Evolutionary conservation across 176 grass and related monocot species (phyloP), one percentile per base, ranked within the genome.

Genomic region (Oryza glumipatula): DNA sequence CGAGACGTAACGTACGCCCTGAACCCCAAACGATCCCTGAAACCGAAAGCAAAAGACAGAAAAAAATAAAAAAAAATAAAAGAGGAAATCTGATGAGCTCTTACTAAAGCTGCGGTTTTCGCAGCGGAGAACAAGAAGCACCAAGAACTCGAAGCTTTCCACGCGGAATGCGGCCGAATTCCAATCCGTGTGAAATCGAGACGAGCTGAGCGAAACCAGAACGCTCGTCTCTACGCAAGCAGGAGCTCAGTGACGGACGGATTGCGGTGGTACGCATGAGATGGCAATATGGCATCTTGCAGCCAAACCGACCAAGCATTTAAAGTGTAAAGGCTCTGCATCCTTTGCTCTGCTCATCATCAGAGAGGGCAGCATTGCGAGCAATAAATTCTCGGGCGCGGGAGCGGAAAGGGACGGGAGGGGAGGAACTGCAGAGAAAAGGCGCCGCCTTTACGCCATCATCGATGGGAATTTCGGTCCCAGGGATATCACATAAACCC

Each of bases 311-410:
- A 36, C 51, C 17, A 65, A 82, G 78, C 72, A 76, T 87, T 87
- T 82, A 76, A 87, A 82, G 14, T 82, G 78, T n/a, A 76, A 81
- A 87, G 78, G 48, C 78, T 82, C 78, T 82, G 78, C 72, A 26
- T 56, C 44, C 70, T 11, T 56, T 69, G 21, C 82, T 58, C 52
- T 56, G 52, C 54, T 60, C 21, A 65, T 58, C 73, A 43, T 46
- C 68, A 79, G 81, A 26, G 75, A 26, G 45, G 24, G 7, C 67
- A 47, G 7, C 74, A n/a, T 67, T 4, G 80, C 5, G 84, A 73
- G 84, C 84, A 90, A 90, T 90, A 90, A 90, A 83, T 90, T 86
- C 79, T 87, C 68, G 84, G 84, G 74, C 38, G 69, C 88, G 84
- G 84, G 88, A 90, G 88, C 69, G 48, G 74, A 90, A 79, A 90